Evolutionary conservation across 169 alveolate species (phyloP), one percentile per base, ranked within the genome.

Genomic region (Sarcocystis neurona): DNA sequence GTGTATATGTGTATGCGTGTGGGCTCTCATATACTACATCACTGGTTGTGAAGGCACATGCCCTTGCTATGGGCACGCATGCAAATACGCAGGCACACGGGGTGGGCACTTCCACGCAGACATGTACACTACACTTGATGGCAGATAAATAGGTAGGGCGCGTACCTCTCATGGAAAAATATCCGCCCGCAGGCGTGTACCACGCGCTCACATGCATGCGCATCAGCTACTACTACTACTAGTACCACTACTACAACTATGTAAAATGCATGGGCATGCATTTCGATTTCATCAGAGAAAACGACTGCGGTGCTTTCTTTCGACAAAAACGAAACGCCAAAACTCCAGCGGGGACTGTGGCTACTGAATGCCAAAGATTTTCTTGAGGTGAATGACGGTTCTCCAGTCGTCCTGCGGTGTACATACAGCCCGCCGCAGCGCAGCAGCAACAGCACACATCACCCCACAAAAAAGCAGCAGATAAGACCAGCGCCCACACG

Each of bases 361-460:
- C 41, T 34, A 89, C 32, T 74, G 78, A 30, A 89, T 89, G 41
- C 56, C 87, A 43, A 89, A 75, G 46, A 92, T 70, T 74, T 92
- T 92, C 92, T 92, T 92, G 78, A 92, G 66, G 41, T 72, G 84
- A 53, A 92, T 79, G n/a, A 92, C 92, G 75, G 90, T 60, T 80
- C 79, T 82, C 95, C 95, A 93, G 87, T 92, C 92, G 37, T 90
- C 94, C 89, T 85, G 88, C 39, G 37, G 34, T n/a, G n/a, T n/a
- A n/a, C n/a, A n/a, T n/a, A n/a, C n/a, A n/a, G n/a, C n/a, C n/a
- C 32, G 8, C 20, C 39, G 46, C 79, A 63, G 46, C 18, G 32
- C 37, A 43, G 77, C 15, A 1, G 37, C 32, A 50, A 32, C 46
- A 50, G 37, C 87, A 2, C 87, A 46, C 10, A 5, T 8, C 47